Evolutionary conservation across 345 rosid genomes (phyloP), one percentile per base, ranked within the genome.

Genomic region (Pistacia vera): DNA sequence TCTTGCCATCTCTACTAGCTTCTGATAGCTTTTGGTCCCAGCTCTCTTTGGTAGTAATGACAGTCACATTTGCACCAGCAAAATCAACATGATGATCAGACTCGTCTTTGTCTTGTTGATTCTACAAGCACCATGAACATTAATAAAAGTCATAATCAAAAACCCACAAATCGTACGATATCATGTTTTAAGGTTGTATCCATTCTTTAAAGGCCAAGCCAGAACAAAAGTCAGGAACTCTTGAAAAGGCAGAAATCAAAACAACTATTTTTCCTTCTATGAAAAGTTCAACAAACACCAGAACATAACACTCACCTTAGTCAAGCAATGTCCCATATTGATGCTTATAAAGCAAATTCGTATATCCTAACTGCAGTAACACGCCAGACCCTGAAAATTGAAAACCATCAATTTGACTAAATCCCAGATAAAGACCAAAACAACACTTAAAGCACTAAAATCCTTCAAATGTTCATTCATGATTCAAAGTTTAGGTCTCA

Each of bases 11-110:
- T 76, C 75, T 83, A 56, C 70, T 83, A 55, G 98, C 93, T 86
- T 94, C 93, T 59, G 90, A 82, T 71, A 92, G 69, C 80, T 92
- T 91, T 35, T 85, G 86, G 67, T 92, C 91, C 98, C 98, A 92
- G 25, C 73, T 68, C 75, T 92, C 96, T 74, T 83, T 86, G 46
- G 88, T 91, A 62, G 88, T 85, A 4, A 94, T 77, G 7, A 85
- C 75, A 66, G 85, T 85, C 41, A 92, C 94, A 77, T 86, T 92
- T 2, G 92, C 90, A 62, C 92, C 85, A 12, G 83, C 78, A 76
- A 90, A 86, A 18, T 94, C 93, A 64, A 80, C 74, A 75, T 84
- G 83, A 0, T 82, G 78, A 9, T 82, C 63, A 11, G 86, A 80
- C 71, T 88, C 91, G 38, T 86, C 81, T 3, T 22, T 66, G 30